Evolutionary conservation across 2,329 filamentous ascomycete species (phyloP).

Genomic region (Scedosporium apiospermum): DNA sequence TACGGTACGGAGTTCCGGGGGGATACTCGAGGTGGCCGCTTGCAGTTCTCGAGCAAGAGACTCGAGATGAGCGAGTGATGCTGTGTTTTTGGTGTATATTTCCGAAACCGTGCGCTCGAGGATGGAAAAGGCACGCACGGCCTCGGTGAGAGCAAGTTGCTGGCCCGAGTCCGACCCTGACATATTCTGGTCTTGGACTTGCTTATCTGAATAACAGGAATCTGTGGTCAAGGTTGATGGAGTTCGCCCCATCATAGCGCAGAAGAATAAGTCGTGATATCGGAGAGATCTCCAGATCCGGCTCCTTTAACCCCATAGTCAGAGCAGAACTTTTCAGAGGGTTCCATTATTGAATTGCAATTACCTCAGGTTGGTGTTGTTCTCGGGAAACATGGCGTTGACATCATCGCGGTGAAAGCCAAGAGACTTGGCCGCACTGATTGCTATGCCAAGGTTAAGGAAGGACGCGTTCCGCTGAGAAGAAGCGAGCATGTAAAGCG

Average conservation of each 20-base stretch:
- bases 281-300: not conserved
- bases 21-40: not conserved
- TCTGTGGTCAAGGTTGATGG: not conserved
- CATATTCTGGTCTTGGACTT: not conserved
- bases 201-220: not conserved
- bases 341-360: not conserved
- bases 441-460: not conserved
- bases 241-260: slow-evolving; percentile 1
- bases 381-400: not conserved
- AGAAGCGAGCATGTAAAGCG: not conserved
- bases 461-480: not conserved
- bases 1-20: not conserved
- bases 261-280: not conserved
- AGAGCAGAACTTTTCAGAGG: not conserved
- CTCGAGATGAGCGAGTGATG: not conserved
- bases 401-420: not conserved
- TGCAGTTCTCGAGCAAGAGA: not conserved
- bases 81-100: not conserved
- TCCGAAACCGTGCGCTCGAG: not conserved
- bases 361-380: not conserved
- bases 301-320: not conserved
- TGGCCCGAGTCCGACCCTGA: not conserved
- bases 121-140: not conserved
- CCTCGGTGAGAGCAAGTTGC: not conserved
- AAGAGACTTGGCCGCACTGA: not conserved